Conservation (phyloP, 352 stramenopile genomes). For the Globisporangium abappressorium region DNA sequence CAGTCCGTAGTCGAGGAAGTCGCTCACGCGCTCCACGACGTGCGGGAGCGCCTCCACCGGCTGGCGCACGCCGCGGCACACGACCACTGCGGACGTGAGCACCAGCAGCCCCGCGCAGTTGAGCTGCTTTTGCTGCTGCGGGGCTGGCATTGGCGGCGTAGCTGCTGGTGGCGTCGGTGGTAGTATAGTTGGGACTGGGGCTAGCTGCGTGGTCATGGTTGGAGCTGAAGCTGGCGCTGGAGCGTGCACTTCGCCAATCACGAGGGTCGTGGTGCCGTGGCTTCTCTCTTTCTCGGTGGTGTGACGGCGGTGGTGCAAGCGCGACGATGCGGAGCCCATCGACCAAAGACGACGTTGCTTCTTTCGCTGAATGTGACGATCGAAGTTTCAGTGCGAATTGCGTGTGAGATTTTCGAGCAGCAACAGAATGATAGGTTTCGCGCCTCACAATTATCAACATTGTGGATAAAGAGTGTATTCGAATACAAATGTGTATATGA, state of each 20-base stretch:
- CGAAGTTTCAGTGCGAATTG: not conserved
- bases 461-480: too few relatives aligned
- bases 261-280: not conserved
- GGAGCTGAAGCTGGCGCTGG: too few relatives aligned
- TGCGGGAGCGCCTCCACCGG: conserved; percentile 11
- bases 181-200: not conserved
- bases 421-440: not conserved
- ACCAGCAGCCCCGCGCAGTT: conserved; percentile 7
- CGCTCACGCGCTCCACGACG: conserved; percentile 16
- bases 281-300: not conserved
- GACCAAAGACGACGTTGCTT: not conserved
- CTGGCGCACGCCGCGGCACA: conserved; percentile 12
- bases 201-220: too few relatives aligned
- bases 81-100: conserved; percentile 12
- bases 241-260: not conserved
- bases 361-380: not conserved
- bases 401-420: not conserved
- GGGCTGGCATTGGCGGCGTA: not conserved
- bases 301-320: not conserved
- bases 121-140: not conserved
- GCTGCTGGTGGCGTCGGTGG: not conserved
- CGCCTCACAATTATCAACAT: not conserved
- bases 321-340: conserved; percentile 11
- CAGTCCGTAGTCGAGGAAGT: conserved; percentile 16
- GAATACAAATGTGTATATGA: too few relatives aligned